These are phyloP conservation scores for Dactylorhiza incarnata DNA, from an alignment of 106 monocot species.

Conservation along the genomic window DNA sequence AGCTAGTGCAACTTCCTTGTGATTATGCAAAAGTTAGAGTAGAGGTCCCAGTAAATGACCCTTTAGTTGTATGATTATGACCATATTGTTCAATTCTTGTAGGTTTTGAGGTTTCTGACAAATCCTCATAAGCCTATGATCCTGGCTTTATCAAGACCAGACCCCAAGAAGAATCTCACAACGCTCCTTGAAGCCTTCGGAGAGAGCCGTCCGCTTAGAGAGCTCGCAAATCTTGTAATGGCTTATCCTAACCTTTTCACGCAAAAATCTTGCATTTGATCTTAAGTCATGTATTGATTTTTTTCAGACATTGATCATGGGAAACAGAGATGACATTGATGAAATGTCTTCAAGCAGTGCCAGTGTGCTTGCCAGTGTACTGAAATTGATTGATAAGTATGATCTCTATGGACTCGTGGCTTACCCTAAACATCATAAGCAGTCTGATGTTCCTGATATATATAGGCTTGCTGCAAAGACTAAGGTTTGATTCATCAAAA, in stretches of 20 bases:
- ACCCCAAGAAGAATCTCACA: slow-evolving; percentile 94
- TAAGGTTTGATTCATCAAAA: slow-evolving; percentile 25
- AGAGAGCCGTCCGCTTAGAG: slow-evolving; percentile 78
- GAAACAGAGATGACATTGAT: slow-evolving; percentile 92
- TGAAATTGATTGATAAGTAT: slow-evolving; percentile 94
- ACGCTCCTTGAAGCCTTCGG: slow-evolving; percentile 91
- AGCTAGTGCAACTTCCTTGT: no score
- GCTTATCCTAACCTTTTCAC: background rate
- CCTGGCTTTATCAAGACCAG: slow-evolving; percentile 77
- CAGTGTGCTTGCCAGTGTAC: slow-evolving; percentile 65
- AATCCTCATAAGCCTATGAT: slow-evolving; percentile 99
- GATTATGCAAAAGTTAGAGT: no score
- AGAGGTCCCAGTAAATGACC: no score
- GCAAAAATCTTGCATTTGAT: no score
- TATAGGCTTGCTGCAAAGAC: slow-evolving; percentile 87
- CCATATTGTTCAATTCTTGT: background rate
- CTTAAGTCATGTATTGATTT: background rate
- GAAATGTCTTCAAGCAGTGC: slow-evolving; percentile 79
- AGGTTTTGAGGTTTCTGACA: slow-evolving; percentile 77
- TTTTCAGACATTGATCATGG: slow-evolving; percentile 82
- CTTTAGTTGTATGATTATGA: no score
- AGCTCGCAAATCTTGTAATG: slow-evolving; percentile 89
- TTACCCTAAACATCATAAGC: slow-evolving; percentile 87
- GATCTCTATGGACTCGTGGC: slow-evolving; percentile 93
- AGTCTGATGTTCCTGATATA: slow-evolving; percentile 81